These are phyloP conservation scores for Podospora pseudocomata DNA, from an alignment of 495 filamentous ascomycete species.

Conservation along the genomic window DNA sequence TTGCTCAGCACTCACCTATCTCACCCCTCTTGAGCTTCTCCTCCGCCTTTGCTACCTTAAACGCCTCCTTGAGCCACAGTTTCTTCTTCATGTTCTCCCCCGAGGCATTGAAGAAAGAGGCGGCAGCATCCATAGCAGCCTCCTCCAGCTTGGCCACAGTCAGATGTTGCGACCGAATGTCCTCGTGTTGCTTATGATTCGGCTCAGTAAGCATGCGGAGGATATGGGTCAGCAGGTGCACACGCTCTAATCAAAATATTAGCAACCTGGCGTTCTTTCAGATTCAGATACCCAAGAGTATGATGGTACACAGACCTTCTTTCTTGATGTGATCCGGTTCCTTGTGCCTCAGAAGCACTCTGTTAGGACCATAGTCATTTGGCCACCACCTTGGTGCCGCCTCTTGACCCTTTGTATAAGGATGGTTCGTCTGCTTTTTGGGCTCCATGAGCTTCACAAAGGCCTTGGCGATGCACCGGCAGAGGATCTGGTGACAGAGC, in stretches of 20 bases:
- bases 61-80: constrained; percentile 59
- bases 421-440: constrained; percentile 78
- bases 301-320: constrained; percentile 49
- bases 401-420: constrained; percentile 68
- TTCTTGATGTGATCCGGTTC: constrained; percentile 85
- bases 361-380: constrained; percentile 43
- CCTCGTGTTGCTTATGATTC: constrained; percentile 33
- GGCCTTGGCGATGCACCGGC: constrained; percentile 70
- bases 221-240: constrained; percentile 60
- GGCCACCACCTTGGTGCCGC: constrained; percentile 85
- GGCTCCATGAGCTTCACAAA: constrained; percentile 82
- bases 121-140: constrained; percentile 42
- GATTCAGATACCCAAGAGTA: background rate
- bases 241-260: constrained; percentile 47
- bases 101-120: constrained; percentile 43
- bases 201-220: constrained; percentile 55
- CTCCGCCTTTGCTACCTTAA: constrained; percentile 61
- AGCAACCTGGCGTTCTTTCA: background rate
- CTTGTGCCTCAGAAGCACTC: constrained; percentile 56
- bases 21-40: constrained; percentile 57
- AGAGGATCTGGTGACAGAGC: constrained; percentile 67
- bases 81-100: constrained; percentile 42
- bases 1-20: constrained; percentile 49
- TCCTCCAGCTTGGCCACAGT: constrained; percentile 46
- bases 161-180: constrained; percentile 38